Evolutionary conservation across 139 green algal species (phyloP).

Genomic region (Diplosphaera chodatii): DNA sequence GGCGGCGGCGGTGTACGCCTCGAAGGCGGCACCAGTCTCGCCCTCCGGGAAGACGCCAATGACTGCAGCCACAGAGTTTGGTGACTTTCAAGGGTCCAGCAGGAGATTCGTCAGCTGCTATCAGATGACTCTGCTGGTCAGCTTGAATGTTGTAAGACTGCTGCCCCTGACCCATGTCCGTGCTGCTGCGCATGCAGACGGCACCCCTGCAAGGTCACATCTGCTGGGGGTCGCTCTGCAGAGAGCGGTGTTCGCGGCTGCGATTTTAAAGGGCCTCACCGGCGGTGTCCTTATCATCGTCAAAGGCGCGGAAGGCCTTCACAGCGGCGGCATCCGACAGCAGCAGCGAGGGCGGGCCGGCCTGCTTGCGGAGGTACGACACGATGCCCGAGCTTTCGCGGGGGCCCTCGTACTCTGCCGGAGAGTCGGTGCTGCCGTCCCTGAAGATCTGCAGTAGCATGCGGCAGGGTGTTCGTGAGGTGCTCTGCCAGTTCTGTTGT

Average conservation of each 20-base stretch:
- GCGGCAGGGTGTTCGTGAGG: too few relatives aligned
- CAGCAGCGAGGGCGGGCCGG: conserved; percentile 9
- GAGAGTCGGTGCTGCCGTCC: conserved; percentile 11
- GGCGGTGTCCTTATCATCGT: neutral
- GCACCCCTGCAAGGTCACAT: too few relatives aligned
- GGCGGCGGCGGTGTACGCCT: conserved; percentile 22
- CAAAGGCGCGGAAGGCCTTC: neutral
- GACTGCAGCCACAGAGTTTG: too few relatives aligned
- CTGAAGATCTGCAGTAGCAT: conserved; percentile 35
- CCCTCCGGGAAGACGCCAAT: conserved; percentile 21
- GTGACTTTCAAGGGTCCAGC: too few relatives aligned
- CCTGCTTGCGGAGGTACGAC: conserved; percentile 32
- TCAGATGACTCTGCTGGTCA: too few relatives aligned
- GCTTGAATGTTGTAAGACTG: too few relatives aligned
- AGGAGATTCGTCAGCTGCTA: too few relatives aligned
- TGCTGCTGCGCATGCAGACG: too few relatives aligned
- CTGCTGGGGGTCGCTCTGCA: too few relatives aligned
- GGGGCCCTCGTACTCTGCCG: conserved; percentile 38
- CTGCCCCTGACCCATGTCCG: too few relatives aligned
- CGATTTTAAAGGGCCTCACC: neutral
- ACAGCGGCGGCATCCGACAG: conserved; percentile 13
- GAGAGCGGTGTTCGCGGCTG: too few relatives aligned
- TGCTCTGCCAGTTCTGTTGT: too few relatives aligned
- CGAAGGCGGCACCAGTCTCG: conserved; percentile 13
- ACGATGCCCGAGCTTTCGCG: conserved; percentile 43